A percentile compares a stretch with the other conserved stretches of the same genome.
Conservation (phyloP, 2,329 filamentous ascomycete genomes). For the Colletotrichum eremochloae region DNA sequence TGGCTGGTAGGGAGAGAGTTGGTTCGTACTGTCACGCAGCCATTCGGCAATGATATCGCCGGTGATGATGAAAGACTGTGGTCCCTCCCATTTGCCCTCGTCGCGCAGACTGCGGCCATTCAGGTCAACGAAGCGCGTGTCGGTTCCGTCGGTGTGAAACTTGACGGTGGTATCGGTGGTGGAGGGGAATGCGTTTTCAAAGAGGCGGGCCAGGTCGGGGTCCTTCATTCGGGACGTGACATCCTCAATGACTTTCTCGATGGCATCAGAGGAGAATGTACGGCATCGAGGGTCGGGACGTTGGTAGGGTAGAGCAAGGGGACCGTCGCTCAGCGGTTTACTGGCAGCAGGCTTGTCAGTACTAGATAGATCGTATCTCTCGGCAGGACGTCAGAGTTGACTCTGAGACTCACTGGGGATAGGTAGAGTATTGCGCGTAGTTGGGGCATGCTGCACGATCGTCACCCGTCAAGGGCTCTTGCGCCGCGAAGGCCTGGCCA, state of each 20-base stretch:
- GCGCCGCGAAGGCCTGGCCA: constrained; percentile 40
- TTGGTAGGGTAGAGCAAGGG: constrained; percentile 86
- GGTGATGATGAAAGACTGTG: constrained; percentile 93
- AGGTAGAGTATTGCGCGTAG: constrained; percentile 56
- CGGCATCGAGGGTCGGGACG: constrained; percentile 85
- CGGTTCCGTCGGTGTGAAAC: constrained; percentile 80
- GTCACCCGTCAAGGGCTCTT: constrained; percentile 37
- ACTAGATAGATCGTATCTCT: not conserved
- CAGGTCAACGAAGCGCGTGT: constrained; percentile 49
- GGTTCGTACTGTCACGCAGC: constrained; percentile 93
- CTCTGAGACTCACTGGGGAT: constrained; percentile 54
- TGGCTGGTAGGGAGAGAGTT: constrained; percentile 89
- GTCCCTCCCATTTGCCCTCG: constrained; percentile 80
- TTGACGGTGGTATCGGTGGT: constrained; percentile 90
- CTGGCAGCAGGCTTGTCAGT: constrained; percentile 58
- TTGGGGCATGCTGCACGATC: constrained; percentile 55
- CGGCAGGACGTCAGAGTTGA: not conserved
- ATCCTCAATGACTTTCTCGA: constrained; percentile 89
- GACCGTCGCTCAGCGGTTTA: constrained; percentile 82
- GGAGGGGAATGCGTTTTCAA: constrained; percentile 95
- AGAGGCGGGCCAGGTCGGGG: constrained; percentile 89
- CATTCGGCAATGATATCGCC: constrained; percentile 95
- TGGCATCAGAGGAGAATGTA: constrained; percentile 87
- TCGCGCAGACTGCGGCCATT: constrained; percentile 54
- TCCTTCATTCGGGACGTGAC: constrained; percentile 85